Evolutionary conservation across 202 grass and related monocot species (phyloP).

Genomic region (Schoenoplectus triqueter): DNA sequence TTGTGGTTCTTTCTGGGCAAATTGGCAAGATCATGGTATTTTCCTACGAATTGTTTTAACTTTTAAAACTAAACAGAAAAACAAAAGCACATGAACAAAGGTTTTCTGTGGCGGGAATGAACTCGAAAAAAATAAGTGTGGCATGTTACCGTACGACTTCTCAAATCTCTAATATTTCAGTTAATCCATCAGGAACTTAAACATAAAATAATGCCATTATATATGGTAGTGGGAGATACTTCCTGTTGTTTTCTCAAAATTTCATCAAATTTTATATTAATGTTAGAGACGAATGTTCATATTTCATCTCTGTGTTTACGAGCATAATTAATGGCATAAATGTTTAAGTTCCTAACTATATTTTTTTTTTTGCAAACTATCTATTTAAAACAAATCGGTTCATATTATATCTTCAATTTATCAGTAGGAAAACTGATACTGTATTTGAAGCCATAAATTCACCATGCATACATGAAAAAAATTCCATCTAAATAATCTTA

Average conservation of each 20-base stretch:
- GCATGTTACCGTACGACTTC: not conserved
- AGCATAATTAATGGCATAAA: too few relatives aligned
- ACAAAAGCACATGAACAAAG: not conserved
- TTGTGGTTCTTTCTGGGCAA: not conserved
- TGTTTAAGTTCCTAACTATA: too few relatives aligned
- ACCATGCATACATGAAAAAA: too few relatives aligned
- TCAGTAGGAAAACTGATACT: not conserved
- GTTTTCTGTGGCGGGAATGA: not conserved
- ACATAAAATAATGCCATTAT: not conserved
- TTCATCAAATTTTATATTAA: too few relatives aligned
- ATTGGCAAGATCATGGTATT: conserved; percentile 15
- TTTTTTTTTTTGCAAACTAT: not conserved
- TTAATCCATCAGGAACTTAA: not conserved
- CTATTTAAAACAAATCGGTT: not conserved
- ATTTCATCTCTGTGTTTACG: too few relatives aligned
- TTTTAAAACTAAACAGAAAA: not conserved
- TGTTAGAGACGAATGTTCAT: too few relatives aligned
- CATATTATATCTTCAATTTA: not conserved
- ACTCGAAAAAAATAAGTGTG: not conserved
- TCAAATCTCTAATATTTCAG: not conserved
- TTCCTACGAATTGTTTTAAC: not conserved
- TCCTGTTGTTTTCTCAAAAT: not conserved
- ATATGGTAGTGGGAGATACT: not conserved
- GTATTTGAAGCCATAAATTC: too few relatives aligned
- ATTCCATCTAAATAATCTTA: too few relatives aligned